Conservation (phyloP, 2,329 filamentous ascomycete genomes). For the Diplodia intermedia region DNA sequence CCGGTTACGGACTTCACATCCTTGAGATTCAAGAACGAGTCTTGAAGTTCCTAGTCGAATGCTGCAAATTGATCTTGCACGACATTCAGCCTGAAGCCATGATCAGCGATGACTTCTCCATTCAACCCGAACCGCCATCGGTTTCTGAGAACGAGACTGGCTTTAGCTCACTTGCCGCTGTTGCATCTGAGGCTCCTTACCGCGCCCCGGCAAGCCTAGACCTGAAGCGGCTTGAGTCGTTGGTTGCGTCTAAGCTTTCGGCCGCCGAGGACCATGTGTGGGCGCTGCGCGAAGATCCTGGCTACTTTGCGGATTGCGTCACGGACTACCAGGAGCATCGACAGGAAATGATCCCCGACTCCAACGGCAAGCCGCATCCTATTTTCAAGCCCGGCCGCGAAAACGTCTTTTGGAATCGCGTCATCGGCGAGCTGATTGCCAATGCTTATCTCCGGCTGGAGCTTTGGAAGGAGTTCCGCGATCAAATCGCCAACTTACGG, state of each 20-base stretch:
- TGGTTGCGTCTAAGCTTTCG: constrained; percentile 53
- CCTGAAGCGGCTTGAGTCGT: constrained; percentile 52
- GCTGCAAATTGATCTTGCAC: constrained; percentile 58
- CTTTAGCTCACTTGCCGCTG: constrained; percentile 49
- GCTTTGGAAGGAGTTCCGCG: constrained; percentile 50
- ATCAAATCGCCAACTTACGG: constrained; percentile 38
- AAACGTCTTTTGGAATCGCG: constrained; percentile 50
- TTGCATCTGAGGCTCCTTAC: constrained; percentile 62
- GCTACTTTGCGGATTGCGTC: constrained; percentile 59
- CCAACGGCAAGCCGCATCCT: constrained; percentile 43
- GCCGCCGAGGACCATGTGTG: constrained; percentile 62
- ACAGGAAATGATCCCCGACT: constrained; percentile 54
- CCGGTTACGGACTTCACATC: constrained; percentile 58
- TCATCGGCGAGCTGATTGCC: constrained; percentile 46
- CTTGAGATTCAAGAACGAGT: constrained; percentile 61
- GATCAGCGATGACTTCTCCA: constrained; percentile 40
- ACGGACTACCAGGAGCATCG: constrained; percentile 57
- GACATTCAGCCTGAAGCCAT: constrained; percentile 53
- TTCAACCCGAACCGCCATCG: constrained; percentile 50
- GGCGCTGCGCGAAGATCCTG: constrained; percentile 64
- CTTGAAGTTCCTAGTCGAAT: constrained; percentile 58
- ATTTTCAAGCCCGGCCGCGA: constrained; percentile 34
- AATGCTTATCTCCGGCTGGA: constrained; percentile 49
- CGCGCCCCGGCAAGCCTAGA: constrained; percentile 57
- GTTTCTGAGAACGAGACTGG: constrained; percentile 42